These are phyloP conservation scores for Xylariaceae sp. DNA, from an alignment of 2,329 filamentous ascomycete genomes.

Conservation along the genomic window DNA sequence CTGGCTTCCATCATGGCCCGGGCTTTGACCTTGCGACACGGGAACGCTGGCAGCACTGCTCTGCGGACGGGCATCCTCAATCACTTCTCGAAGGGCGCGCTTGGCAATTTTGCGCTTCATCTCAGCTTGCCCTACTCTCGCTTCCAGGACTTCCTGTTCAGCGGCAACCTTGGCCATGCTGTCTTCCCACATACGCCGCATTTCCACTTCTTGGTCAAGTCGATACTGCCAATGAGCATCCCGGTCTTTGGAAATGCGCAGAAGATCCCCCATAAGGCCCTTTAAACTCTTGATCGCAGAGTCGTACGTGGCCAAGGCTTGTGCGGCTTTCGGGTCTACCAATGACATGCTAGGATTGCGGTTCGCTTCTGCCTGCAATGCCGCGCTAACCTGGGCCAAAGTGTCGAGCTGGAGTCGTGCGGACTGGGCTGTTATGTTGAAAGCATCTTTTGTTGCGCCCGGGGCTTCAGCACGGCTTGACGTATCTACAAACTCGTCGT, in stretches of 20 bases:
- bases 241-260: constrained; percentile 89
- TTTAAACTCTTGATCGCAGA: constrained; percentile 85
- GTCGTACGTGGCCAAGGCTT: constrained; percentile 82
- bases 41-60: constrained; percentile 25
- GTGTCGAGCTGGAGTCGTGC: constrained; percentile 90
- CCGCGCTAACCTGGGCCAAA: constrained; percentile 78
- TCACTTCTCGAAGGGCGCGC: constrained; percentile 78
- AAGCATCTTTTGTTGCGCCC: constrained; percentile 80
- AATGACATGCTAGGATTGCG: constrained; percentile 68
- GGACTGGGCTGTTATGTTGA: constrained; percentile 95
- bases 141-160: constrained; percentile 89
- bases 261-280: constrained; percentile 75
- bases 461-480: constrained; percentile 72
- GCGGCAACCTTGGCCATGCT: constrained; percentile 96
- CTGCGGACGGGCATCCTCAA: constrained; percentile 50
- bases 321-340: constrained; percentile 70
- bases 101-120: constrained; percentile 87
- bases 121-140: constrained; percentile 82
- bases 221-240: constrained; percentile 97
- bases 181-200: constrained; percentile 96
- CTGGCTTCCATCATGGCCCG: constrained; percentile 34
- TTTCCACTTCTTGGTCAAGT: constrained; percentile 83
- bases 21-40: constrained; percentile 24
- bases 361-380: constrained; percentile 66
- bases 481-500: constrained; percentile 69